Conservation (phyloP, 1,284 basidiomycete species). For the Trametes versicolor region DNA sequence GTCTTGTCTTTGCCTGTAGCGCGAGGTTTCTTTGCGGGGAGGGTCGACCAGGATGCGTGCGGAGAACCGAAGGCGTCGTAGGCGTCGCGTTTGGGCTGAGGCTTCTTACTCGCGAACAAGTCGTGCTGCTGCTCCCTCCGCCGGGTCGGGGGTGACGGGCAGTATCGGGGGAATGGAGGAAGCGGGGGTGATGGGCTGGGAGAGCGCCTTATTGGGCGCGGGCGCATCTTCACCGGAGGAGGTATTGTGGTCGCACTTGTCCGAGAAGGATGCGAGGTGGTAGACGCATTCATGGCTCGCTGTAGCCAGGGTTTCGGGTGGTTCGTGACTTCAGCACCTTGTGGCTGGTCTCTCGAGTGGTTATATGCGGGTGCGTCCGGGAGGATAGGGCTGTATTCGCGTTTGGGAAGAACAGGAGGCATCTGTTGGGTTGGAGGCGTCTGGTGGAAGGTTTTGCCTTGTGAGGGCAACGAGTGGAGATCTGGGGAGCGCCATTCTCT, state of each 20-base stretch:
- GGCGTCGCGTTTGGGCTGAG: slow-evolving; percentile 26
- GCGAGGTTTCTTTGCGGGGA: slow-evolving; percentile 22
- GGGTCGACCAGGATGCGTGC: slow-evolving; percentile 27
- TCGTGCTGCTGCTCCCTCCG: not conserved
- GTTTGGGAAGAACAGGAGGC: not conserved
- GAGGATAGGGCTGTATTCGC: not conserved
- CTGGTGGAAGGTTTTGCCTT: not conserved
- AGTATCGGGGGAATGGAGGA: not conserved
- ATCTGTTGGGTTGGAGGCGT: not conserved
- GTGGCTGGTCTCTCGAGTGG: too few species aligned
- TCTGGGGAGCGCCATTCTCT: slow-evolving; percentile 12
- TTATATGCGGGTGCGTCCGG: not conserved
- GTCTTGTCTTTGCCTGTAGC: not conserved
- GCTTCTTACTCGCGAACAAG: not conserved
- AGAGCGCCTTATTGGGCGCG: not conserved
- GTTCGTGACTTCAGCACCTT: not conserved
- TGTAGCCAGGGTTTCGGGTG: not conserved
- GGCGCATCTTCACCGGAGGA: not conserved
- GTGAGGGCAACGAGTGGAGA: not conserved
- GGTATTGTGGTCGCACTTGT: not conserved
- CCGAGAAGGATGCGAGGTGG: not conserved
- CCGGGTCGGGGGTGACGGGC: not conserved
- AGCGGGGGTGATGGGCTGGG: not conserved
- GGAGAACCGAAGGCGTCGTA: slow-evolving; percentile 33
- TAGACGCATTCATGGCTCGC: not conserved